Base-by-base conservation (phyloP, 306 rosid genomes). In the Castanospermum australe region DNA sequence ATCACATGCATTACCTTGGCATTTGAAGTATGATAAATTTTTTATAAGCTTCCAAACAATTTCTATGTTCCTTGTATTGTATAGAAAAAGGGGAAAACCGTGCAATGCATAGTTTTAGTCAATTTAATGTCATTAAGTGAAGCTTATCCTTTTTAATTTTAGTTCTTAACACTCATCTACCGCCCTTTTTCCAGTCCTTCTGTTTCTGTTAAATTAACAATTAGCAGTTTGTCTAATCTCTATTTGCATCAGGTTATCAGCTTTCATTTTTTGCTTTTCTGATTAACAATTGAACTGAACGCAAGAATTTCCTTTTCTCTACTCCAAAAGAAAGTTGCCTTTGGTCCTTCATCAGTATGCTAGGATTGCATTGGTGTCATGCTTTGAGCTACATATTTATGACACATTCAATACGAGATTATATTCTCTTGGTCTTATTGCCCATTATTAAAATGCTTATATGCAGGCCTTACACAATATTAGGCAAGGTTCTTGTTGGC, bases 401-500 rank as follows among this genome's bases (percentile, higher is more conserved):
- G 62, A 47, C 44, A 24, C 33, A 25, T 2, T 39, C 8, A 15
- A 6, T 28, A 17, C 15, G 15, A 22, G 32, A 61, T 45, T 36
- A 48, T 71, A 64, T 50, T 44, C 17, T 45, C 32, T 6, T 55
- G 13, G 36, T 41, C 20, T 8, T 35, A 41, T 74, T 14, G 32
- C 65, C 71, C 9, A 52, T 38, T 66, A n/a, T 80, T 39, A 15
- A 32, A 67, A 76, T 77, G 11, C 55, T 66, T 81, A 33, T 35
- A 7, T 70, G 87, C 88, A 90, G 95, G 82, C 95, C 89, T 25
- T 20, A 55, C 83, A 75, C 84, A 62, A 83, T 90, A 73, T 67
- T 88, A 42, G 88, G 84, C 20, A 90, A 87, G 74, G 90, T 88
- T 67, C 85, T 90, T 75, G 67, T 83, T 45, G 95, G 90, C 78